Percentiles rank a stretch among this genome's conserved stretches.
Evolutionary conservation across 106 monocot species (phyloP).

Genomic region (Acanthochlamys bracteata): DNA sequence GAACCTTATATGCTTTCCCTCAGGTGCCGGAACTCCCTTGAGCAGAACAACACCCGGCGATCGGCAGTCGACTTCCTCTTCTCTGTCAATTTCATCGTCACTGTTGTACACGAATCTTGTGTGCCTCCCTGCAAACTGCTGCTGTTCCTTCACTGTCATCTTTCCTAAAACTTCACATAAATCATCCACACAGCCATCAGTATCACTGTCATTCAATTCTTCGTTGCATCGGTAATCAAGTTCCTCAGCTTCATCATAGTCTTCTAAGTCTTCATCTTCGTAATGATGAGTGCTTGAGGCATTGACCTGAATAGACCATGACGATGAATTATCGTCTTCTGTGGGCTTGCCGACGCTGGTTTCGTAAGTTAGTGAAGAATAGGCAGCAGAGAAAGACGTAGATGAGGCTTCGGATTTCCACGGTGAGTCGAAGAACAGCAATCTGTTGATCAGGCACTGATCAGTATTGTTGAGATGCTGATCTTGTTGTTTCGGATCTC

Average conservation of each 20-base stretch:
- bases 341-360: constrained; percentile 17
- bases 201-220: constrained; percentile 6
- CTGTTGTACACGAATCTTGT: constrained; percentile 69
- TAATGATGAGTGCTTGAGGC: constrained; percentile 20
- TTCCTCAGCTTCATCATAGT: constrained; percentile 9
- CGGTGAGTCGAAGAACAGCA: constrained; percentile 75
- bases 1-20: constrained; percentile 89
- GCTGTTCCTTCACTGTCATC: constrained; percentile 27
- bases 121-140: constrained; percentile 54
- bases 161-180: constrained; percentile 48
- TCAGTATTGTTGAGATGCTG: background rate
- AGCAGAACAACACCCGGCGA: constrained; percentile 31
- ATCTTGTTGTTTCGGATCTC: constrained; percentile 5
- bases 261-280: constrained; percentile 12
- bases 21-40: constrained; percentile 67
- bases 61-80: background rate
- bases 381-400: background rate
- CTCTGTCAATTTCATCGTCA: constrained; percentile 50
- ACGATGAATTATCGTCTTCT: constrained; percentile 44
- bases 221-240: constrained; percentile 11
- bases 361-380: constrained; percentile 31
- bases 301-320: constrained; percentile 65
- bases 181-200: constrained; percentile 26
- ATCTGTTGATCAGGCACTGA: constrained; percentile 55
- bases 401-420: constrained; percentile 40